Conservation (phyloP, 140 eudicot genomes). For the Ambrosia hybrid region DNA sequence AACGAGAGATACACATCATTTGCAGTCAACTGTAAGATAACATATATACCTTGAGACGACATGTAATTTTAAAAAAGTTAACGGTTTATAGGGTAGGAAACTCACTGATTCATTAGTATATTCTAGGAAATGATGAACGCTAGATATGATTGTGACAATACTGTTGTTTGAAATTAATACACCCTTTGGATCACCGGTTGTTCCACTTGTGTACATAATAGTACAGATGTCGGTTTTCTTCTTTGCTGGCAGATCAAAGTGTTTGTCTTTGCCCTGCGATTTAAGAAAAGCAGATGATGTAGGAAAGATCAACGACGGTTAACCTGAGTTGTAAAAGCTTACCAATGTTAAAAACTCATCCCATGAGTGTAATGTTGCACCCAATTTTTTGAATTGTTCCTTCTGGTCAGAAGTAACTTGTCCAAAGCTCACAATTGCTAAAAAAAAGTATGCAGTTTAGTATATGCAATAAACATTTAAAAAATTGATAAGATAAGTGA, state of each 20-base stretch:
- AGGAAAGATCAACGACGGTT: background rate
- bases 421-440: constrained; percentile 95
- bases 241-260: constrained; percentile 69
- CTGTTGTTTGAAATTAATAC: constrained; percentile 83
- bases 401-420: constrained; percentile 63
- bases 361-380: constrained; percentile 71
- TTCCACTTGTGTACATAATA: constrained; percentile 98
- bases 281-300: background rate
- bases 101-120: constrained; percentile 65
- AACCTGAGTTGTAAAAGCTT: constrained; percentile 23
- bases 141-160: constrained; percentile 76
- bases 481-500: constrained; percentile 18
- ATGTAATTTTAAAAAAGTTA: background rate
- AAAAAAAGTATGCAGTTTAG: constrained; percentile 2
- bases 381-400: constrained; percentile 69
- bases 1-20: constrained; percentile 88
- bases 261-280: constrained; percentile 59
- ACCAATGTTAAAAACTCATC: constrained; percentile 77
- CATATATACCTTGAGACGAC: background rate
- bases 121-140: constrained; percentile 62
- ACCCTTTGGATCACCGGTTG: constrained; percentile 99
- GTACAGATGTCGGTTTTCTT: constrained; percentile 83
- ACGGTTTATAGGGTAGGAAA: constrained; percentile 2
- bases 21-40: constrained; percentile 47
- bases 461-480: background rate